Evolutionary conservation across 2,329 filamentous ascomycete genomes (phyloP).

Genomic region (Scedosporium minutisporum): DNA sequence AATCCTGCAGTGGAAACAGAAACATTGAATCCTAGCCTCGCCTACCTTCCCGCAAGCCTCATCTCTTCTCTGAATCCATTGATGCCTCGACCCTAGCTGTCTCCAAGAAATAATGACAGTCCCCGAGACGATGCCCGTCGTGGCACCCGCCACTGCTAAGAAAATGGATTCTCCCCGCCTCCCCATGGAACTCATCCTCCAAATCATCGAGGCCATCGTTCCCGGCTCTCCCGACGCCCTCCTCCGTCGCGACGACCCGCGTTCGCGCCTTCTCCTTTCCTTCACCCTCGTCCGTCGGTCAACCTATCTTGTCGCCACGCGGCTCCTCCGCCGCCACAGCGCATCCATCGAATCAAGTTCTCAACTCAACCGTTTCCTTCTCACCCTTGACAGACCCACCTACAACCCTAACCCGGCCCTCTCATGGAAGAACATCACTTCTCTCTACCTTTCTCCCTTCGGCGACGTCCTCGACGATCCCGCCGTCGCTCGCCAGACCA

Average conservation of each 20-base stretch:
- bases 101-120: not conserved
- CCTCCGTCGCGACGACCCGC: constrained; percentile 26
- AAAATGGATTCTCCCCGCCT: constrained; percentile 12
- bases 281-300: constrained; percentile 32
- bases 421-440: constrained; percentile 22
- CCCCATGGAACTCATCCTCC: constrained; percentile 24
- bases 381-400: constrained; percentile 16
- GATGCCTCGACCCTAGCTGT: not conserved
- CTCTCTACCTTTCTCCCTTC: constrained; percentile 32
- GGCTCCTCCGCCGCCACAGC: constrained; percentile 34
- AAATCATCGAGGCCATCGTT: constrained; percentile 24
- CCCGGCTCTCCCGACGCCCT: constrained; percentile 20
- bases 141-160: not conserved
- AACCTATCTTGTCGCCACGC: constrained; percentile 29
- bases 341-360: constrained; percentile 30
- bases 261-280: constrained; percentile 32
- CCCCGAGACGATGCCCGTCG: not conserved
- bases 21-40: too few species aligned
- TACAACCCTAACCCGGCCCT: constrained; percentile 12
- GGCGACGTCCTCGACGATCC: constrained; percentile 25
- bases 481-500: constrained; percentile 28
- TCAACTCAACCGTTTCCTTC: constrained; percentile 23
- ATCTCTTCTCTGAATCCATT: not conserved
- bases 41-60: too few species aligned
- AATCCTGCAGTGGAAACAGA: too few species aligned